A percentile compares a stretch with the other conserved stretches of the same genome.
Evolutionary conservation across 352 stramenopile genomes (phyloP).

Genomic region (Phytophthora brassicae): DNA sequence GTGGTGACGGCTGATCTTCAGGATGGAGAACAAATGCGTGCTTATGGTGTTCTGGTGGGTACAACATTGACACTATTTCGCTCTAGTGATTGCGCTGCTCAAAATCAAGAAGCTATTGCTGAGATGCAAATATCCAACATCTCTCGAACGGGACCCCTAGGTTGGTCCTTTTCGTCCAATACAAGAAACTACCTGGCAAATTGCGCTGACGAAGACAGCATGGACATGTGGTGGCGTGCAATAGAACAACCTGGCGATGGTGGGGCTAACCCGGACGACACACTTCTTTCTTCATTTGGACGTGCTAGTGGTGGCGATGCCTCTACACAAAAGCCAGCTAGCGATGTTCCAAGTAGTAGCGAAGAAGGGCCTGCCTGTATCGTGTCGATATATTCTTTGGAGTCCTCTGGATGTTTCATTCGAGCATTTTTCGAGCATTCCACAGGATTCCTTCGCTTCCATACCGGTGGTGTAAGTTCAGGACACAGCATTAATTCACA

Average conservation of each 20-base stretch:
- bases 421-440: constrained; percentile 76
- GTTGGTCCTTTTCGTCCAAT: constrained; percentile 58
- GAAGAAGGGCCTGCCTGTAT: constrained; percentile 66
- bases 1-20: constrained; percentile 42
- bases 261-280: not conserved
- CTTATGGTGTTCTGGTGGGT: constrained; percentile 70
- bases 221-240: constrained; percentile 64
- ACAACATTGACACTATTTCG: constrained; percentile 58
- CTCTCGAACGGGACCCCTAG: constrained; percentile 25
- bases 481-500: constrained; percentile 61
- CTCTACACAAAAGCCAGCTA: not conserved
- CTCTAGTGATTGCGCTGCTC: constrained; percentile 35
- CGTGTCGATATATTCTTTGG: constrained; percentile 71
- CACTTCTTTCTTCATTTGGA: constrained; percentile 22
- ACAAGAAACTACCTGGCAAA: constrained; percentile 40
- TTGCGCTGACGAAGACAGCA: constrained; percentile 25
- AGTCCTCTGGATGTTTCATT: constrained; percentile 61
- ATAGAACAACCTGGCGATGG: constrained; percentile 47
- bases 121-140: constrained; percentile 53
- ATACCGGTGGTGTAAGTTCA: constrained; percentile 54
- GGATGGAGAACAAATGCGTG: constrained; percentile 32
- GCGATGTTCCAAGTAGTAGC: not conserved
- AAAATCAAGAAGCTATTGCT: constrained; percentile 33
- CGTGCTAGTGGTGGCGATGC: not conserved
- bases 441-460: constrained; percentile 63